phyloP scores from a whole-genome alignment of 257 asterid species.

The Prunella vulgaris region DNA sequence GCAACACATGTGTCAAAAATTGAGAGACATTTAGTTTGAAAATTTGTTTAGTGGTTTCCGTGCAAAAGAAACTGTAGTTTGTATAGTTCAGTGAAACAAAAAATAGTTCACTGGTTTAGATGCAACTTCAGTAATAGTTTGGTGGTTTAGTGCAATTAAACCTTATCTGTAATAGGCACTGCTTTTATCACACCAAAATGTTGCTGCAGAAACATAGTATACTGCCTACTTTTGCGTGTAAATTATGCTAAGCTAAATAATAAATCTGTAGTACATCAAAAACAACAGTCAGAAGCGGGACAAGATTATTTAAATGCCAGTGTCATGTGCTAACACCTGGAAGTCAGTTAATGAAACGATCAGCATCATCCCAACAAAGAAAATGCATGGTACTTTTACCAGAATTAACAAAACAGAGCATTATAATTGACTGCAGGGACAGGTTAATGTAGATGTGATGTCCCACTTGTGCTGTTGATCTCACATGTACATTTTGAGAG shows the following conservation, averaged over 20 bases:
- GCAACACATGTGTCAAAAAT: too few species aligned
- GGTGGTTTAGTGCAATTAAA: too few species aligned
- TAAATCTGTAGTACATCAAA: not conserved
- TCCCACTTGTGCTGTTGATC: constrained; percentile 2
- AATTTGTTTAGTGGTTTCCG: too few species aligned
- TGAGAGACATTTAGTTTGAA: too few species aligned
- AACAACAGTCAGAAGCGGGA: not conserved
- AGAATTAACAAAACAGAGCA: not conserved
- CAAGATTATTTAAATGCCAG: not conserved
- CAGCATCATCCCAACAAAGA: not conserved
- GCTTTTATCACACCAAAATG: not conserved
- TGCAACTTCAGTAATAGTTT: too few species aligned
- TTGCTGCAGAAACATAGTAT: not conserved
- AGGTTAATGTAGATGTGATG: not conserved
- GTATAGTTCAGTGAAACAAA: too few species aligned
- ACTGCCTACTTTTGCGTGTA: not conserved
- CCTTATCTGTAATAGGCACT: constrained; percentile 3
- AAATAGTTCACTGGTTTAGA: too few species aligned
- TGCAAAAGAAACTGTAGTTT: too few species aligned
- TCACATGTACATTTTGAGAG: not conserved
- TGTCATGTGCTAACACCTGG: not conserved
- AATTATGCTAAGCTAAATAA: not conserved
- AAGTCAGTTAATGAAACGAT: not conserved
- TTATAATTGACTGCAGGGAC: not conserved
- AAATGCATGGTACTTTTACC: not conserved